phyloP scores from a whole-genome alignment of 768 basidiomycete genomes.

The Mycena sanguinolenta region DNA sequence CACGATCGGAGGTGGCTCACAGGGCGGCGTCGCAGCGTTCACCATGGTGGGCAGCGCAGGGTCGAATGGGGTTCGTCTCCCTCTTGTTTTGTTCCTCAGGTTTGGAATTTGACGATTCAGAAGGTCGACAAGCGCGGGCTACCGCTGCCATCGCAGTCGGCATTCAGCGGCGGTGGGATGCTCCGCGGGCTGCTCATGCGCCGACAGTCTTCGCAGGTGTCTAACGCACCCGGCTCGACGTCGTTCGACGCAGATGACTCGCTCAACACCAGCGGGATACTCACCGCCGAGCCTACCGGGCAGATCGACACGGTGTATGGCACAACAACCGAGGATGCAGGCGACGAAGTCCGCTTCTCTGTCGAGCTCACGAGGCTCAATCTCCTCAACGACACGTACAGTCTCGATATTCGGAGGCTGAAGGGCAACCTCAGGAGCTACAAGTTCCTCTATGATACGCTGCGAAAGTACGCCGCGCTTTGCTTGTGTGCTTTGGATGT shows the following conservation, averaged over 20 bases:
- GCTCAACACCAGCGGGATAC: slow-evolving; percentile 51
- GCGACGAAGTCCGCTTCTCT: slow-evolving; percentile 96
- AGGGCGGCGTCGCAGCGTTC: slow-evolving; percentile 26
- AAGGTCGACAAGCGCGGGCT: slow-evolving; percentile 92
- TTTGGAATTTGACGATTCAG: slow-evolving; percentile 23
- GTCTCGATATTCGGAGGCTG: slow-evolving; percentile 91
- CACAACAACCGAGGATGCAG: slow-evolving; percentile 77
- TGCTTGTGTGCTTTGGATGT: slow-evolving; percentile 8
- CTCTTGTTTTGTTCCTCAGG: too few relatives aligned
- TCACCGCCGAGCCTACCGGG: slow-evolving; percentile 43
- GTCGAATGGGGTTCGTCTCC: too few relatives aligned
- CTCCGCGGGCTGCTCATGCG: slow-evolving; percentile 91
- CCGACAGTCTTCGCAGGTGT: slow-evolving; percentile 89
- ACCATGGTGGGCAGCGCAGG: too few relatives aligned
- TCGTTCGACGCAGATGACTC: slow-evolving; percentile 65
- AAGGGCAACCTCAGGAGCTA: slow-evolving; percentile 95
- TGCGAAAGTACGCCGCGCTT: slow-evolving; percentile 78
- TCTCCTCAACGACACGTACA: slow-evolving; percentile 90
- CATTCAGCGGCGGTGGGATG: slow-evolving; percentile 81
- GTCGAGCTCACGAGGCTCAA: slow-evolving; percentile 94
- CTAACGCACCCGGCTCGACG: slow-evolving; percentile 56
- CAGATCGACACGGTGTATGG: slow-evolving; percentile 67
- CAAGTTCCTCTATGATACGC: slow-evolving; percentile 90
- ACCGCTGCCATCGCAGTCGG: slow-evolving; percentile 82
- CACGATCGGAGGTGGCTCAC: background rate